phyloP scores from a whole-genome alignment of 139 green algal species.

The Protoeuglena noctilucae region DNA sequence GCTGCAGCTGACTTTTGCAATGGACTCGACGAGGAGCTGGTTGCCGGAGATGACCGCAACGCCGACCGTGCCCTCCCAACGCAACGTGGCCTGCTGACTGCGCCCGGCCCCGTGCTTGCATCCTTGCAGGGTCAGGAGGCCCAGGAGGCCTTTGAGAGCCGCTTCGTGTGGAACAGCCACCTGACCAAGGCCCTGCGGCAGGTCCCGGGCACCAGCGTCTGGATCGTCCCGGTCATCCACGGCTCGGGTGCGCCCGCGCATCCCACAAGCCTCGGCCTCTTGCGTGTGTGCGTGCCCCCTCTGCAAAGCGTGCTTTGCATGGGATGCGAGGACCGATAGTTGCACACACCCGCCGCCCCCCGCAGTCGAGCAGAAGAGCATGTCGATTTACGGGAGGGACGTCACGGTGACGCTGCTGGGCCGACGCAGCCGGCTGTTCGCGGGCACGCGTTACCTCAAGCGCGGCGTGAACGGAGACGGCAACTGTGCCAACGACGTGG shows the following conservation, averaged over 20 bases:
- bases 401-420: slow-evolving; percentile 72
- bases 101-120: background rate
- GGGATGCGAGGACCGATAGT: background rate
- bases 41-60: slow-evolving; percentile 81
- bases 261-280: too few species aligned
- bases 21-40: slow-evolving; percentile 82
- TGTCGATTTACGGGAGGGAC: slow-evolving; percentile 32
- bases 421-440: slow-evolving; percentile 79
- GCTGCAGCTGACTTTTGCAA: background rate
- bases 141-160: slow-evolving; percentile 27
- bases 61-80: slow-evolving; percentile 54
- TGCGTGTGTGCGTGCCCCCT: slow-evolving; percentile 76
- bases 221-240: slow-evolving; percentile 74
- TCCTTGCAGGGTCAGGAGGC: slow-evolving; percentile 7
- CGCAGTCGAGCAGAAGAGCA: background rate
- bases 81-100: slow-evolving; percentile 19
- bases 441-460: slow-evolving; percentile 87
- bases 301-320: slow-evolving; percentile 51
- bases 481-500: slow-evolving; percentile 88
- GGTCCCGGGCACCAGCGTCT: slow-evolving; percentile 25
- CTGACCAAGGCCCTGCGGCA: slow-evolving; percentile 50
- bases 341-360: background rate
- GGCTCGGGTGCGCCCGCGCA: too few species aligned
- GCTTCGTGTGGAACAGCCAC: slow-evolving; percentile 87
- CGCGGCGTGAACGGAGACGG: slow-evolving; percentile 68